phyloP scores from a whole-genome alignment of 305 asterid genomes.

The Fraxinus baroniana region DNA sequence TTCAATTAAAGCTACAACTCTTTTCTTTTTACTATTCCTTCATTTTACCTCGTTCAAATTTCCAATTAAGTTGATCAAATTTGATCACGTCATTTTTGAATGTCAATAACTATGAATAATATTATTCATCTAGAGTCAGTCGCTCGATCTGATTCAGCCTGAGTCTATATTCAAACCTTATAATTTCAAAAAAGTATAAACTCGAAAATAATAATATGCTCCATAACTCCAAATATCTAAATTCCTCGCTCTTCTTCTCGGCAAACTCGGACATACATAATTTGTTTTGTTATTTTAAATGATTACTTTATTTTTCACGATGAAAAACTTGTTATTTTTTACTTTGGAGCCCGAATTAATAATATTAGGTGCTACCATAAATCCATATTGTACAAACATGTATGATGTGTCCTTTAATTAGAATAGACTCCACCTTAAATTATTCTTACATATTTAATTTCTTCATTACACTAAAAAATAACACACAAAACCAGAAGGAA shows the following conservation, averaged over 20 bases:
- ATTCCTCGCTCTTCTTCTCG: background rate
- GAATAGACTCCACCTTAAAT: background rate
- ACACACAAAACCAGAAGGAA: background rate
- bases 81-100: background rate
- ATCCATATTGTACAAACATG: background rate
- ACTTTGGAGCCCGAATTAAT: background rate
- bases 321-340: background rate
- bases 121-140: background rate
- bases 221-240: background rate
- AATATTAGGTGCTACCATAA: background rate
- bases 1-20: background rate
- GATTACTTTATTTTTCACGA: background rate
- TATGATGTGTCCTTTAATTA: background rate
- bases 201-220: background rate
- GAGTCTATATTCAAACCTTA: background rate
- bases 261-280: background rate
- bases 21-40: background rate
- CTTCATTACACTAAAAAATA: background rate
- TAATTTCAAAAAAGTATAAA: too few relatives aligned
- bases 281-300: background rate
- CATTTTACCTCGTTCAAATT: background rate
- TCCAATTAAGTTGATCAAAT: background rate
- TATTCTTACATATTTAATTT: background rate
- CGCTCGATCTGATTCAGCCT: background rate
- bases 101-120: background rate